These are phyloP conservation scores for Fusarium sp. DNA, from an alignment of 2,329 filamentous ascomycete genomes.

Conservation along the genomic window DNA sequence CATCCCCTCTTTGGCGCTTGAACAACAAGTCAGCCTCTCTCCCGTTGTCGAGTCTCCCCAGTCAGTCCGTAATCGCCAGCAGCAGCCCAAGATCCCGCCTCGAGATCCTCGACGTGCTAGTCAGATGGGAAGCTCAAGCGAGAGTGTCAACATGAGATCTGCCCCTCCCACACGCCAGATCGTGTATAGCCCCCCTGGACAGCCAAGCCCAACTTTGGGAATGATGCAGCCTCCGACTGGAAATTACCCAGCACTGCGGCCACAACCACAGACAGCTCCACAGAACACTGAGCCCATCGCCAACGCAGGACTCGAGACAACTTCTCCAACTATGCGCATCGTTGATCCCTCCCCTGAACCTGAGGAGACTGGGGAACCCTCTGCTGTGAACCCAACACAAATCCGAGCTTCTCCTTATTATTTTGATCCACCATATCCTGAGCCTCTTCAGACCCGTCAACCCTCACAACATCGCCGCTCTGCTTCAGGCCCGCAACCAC, in stretches of 20 bases:
- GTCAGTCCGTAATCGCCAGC: constrained; percentile 51
- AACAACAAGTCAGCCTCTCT: constrained; percentile 56
- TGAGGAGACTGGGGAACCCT: constrained; percentile 42
- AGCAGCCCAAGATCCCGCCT: constrained; percentile 49
- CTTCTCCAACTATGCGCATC: constrained; percentile 56
- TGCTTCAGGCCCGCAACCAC: constrained; percentile 25
- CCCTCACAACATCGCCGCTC: constrained; percentile 37
- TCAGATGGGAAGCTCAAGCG: constrained; percentile 14
- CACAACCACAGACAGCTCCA: constrained; percentile 10
- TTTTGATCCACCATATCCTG: constrained; percentile 44
- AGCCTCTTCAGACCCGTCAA: constrained; percentile 37
- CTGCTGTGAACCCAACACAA: constrained; percentile 12
- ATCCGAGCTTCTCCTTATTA: constrained; percentile 41
- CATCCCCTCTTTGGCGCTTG: constrained; percentile 36
- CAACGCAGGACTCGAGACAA: constrained; percentile 44
- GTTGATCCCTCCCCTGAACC: constrained; percentile 54
- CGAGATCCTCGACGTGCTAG: constrained; percentile 44
- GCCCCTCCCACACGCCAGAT: constrained; percentile 52
- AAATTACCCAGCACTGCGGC: constrained; percentile 5
- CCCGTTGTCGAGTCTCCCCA: constrained; percentile 64
- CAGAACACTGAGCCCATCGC: constrained; percentile 24
- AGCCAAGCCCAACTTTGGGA: constrained; percentile 61
- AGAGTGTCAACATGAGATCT: constrained; percentile 38
- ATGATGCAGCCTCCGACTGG: constrained; percentile 43
- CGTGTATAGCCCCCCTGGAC: constrained; percentile 54